Percentiles rank a stretch among this genome's conserved stretches.
Conservation (phyloP, 2,329 filamentous ascomycete species). For the Diaporthe capsici region DNA sequence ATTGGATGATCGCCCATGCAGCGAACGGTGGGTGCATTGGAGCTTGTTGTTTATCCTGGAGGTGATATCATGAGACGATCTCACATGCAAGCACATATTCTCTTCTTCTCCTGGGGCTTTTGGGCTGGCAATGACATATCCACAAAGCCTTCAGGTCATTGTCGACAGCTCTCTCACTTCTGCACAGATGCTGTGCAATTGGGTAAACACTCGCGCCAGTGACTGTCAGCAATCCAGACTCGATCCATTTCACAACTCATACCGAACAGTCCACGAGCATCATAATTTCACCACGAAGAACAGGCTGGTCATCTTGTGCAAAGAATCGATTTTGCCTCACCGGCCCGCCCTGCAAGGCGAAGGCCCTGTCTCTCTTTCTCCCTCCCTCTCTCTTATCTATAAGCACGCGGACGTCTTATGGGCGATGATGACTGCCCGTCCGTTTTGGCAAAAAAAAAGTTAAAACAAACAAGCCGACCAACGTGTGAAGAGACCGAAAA, state of each 20-base stretch:
- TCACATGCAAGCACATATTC: background rate
- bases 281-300: background rate
- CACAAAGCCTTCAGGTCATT: background rate
- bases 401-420: background rate
- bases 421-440: slow-evolving; percentile 7
- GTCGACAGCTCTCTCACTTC: background rate
- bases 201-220: background rate
- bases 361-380: background rate
- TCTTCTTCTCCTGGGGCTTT: background rate
- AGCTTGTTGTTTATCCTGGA: background rate
- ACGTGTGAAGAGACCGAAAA: background rate
- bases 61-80: slow-evolving; percentile 12
- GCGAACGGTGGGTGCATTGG: background rate
- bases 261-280: background rate
- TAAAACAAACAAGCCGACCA: slow-evolving; percentile 20
- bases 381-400: background rate
- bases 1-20: slow-evolving; percentile 29
- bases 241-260: background rate
- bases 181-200: too few relatives aligned
- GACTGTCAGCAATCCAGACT: too few relatives aligned
- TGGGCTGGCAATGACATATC: background rate
- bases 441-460: slow-evolving; percentile 4
- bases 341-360: background rate
- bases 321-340: slow-evolving; percentile 22
- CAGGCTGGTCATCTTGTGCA: background rate